A percentile compares a stretch with the other conserved stretches of the same genome.
phyloP scores from a whole-genome alignment of 345 rosid genomes.

The Streptanthus diversifolius region DNA sequence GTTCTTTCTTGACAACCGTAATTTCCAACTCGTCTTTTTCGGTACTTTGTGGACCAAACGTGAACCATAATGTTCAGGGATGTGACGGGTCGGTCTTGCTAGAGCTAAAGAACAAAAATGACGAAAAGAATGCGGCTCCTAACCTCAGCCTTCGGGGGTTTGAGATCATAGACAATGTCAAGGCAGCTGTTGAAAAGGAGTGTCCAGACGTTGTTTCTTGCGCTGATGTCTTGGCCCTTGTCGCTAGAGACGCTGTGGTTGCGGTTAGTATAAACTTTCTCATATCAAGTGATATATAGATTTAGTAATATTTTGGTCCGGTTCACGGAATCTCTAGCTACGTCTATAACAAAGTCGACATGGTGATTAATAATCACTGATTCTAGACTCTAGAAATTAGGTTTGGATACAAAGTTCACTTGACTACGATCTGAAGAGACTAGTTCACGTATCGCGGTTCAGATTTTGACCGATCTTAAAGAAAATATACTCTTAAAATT shows the following conservation, averaged over 20 bases:
- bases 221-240: constrained; percentile 66
- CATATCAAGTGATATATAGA: not conserved
- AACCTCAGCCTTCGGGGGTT: constrained; percentile 61
- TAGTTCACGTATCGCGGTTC: no score
- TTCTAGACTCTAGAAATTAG: not conserved
- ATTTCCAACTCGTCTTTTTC: not conserved
- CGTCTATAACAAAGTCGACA: not conserved
- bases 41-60: not conserved
- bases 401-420: not conserved
- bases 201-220: constrained; percentile 85
- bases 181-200: constrained; percentile 53
- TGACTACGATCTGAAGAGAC: not conserved
- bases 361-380: no score
- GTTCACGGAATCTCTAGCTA: not conserved
- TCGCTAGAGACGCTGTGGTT: constrained; percentile 51
- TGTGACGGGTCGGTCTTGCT: constrained; percentile 78
- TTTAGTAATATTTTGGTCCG: not conserved
- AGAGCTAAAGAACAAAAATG: constrained; percentile 41
- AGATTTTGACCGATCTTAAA: not conserved
- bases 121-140: constrained; percentile 53
- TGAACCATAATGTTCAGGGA: constrained; percentile 44
- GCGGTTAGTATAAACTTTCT: constrained; percentile 34
- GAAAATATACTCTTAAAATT: not conserved
- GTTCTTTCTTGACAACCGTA: not conserved
- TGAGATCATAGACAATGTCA: constrained; percentile 52